Conservation (phyloP, 495 filamentous ascomycete species). For the Hypomontagnella submonticulosa region DNA sequence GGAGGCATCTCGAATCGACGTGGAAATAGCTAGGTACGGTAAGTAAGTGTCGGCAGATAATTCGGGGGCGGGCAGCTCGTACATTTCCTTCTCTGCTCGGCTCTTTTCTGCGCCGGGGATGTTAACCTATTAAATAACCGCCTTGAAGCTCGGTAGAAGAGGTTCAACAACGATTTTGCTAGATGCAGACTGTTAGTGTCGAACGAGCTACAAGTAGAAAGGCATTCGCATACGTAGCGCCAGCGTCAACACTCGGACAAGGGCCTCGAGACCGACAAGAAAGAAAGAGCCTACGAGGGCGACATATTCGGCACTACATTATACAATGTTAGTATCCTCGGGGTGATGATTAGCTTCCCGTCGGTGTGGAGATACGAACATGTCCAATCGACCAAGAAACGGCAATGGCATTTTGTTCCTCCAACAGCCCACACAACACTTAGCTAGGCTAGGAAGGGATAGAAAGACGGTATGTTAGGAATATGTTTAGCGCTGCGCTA, state of each 20-base stretch:
- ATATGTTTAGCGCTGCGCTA: constrained; percentile 35
- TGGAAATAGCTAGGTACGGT: constrained; percentile 57
- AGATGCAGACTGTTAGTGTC: constrained; percentile 41
- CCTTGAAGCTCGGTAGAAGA: constrained; percentile 86
- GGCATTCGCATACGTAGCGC: constrained; percentile 74
- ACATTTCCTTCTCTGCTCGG: constrained; percentile 67
- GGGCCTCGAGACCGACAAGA: constrained; percentile 79
- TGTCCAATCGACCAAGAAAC: constrained; percentile 82
- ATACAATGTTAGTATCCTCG: constrained; percentile 22
- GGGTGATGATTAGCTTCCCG: background rate
- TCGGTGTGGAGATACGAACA: constrained; percentile 58
- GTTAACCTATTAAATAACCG: constrained; percentile 83
- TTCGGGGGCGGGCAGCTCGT: constrained; percentile 38
- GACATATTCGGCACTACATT: constrained; percentile 78
- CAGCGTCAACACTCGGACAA: constrained; percentile 89
- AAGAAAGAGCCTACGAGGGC: constrained; percentile 84
- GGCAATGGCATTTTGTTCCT: constrained; percentile 73
- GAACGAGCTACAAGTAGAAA: background rate
- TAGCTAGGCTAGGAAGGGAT: constrained; percentile 23
- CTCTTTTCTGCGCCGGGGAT: constrained; percentile 71
- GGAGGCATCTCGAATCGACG: constrained; percentile 71
- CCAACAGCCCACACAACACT: constrained; percentile 22
- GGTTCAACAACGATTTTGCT: constrained; percentile 80
- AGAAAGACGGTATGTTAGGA: constrained; percentile 19
- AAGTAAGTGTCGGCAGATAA: constrained; percentile 29